phyloP scores from a whole-genome alignment of 2,329 filamentous ascomycete genomes.

The Arthrocladium fulminans region DNA sequence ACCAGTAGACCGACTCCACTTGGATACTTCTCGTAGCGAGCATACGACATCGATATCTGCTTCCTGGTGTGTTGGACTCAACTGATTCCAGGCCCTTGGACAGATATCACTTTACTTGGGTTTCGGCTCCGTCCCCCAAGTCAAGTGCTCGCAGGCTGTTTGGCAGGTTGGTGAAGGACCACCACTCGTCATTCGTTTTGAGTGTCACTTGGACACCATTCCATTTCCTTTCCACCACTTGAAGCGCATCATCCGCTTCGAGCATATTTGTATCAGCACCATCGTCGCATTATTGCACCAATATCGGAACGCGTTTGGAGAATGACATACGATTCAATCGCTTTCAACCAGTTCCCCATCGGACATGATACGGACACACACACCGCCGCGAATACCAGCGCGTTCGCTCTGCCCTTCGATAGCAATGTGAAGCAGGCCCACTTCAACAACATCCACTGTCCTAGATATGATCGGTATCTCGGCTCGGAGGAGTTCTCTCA shows the following conservation, averaged over 20 bases:
- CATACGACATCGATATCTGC: slow-evolving; percentile 1
- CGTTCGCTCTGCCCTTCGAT: neutral
- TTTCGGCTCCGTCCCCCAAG: neutral
- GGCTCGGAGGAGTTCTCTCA: slow-evolving; percentile 3
- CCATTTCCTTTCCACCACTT: neutral
- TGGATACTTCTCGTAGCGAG: neutral
- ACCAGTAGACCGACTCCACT: neutral
- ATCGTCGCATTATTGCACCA: neutral
- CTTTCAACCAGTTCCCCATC: neutral
- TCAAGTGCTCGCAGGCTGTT: slow-evolving; percentile 5
- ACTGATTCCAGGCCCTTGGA: neutral
- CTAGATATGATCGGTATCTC: slow-evolving; percentile 1
- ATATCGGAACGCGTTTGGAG: neutral
- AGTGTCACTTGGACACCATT: neutral
- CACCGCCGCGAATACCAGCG: neutral
- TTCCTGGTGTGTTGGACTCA: neutral
- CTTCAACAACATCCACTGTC: neutral
- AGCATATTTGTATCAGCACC: neutral
- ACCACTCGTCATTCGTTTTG: neutral
- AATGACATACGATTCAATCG: slow-evolving; percentile 2
- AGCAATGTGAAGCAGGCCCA: neutral
- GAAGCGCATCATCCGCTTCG: neutral
- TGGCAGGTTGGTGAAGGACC: slow-evolving; percentile 9
- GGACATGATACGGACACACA: neutral
- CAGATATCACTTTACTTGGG: slow-evolving; percentile 2